Evolutionary conservation across 352 stramenopile species (phyloP).

Genomic region (Albugo laibachii): DNA sequence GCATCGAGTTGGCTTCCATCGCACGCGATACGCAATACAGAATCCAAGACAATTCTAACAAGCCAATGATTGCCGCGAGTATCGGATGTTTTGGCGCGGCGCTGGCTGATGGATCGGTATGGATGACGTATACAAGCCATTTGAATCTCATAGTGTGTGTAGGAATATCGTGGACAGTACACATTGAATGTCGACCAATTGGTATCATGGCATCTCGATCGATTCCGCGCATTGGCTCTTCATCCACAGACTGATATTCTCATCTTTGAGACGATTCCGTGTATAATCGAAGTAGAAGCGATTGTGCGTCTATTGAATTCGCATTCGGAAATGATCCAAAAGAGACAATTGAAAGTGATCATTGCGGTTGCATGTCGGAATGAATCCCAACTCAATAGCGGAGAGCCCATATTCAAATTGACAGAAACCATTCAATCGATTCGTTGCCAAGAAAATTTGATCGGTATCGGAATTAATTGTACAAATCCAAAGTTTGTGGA

Average conservation of each 20-base stretch:
- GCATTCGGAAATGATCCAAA: constrained; percentile 1
- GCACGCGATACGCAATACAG: constrained; percentile 37
- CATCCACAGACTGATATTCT: constrained; percentile 40
- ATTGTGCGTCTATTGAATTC: constrained; percentile 59
- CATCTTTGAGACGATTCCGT: constrained; percentile 76
- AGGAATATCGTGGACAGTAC: constrained; percentile 79
- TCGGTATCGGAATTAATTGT: constrained; percentile 75
- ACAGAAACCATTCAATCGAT: constrained; percentile 21
- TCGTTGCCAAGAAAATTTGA: constrained; percentile 28
- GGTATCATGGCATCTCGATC: constrained; percentile 50
- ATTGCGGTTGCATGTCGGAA: constrained; percentile 44
- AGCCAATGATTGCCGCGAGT: constrained; percentile 61
- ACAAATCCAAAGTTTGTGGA: constrained; percentile 54
- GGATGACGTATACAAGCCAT: background rate
- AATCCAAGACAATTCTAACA: background rate
- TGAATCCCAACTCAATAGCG: constrained; percentile 39
- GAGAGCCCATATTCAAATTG: constrained; percentile 26
- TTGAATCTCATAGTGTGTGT: background rate
- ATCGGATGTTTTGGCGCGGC: constrained; percentile 73
- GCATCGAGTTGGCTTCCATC: constrained; percentile 45
- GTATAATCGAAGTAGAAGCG: constrained; percentile 54
- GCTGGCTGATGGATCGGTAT: constrained; percentile 63
- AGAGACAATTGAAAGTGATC: constrained; percentile 10
- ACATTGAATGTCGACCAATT: constrained; percentile 39
- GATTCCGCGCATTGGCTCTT: constrained; percentile 42